These are phyloP conservation scores for Emydomyces testavorans DNA, from an alignment of 2,329 filamentous ascomycete species.

Conservation along the genomic window DNA sequence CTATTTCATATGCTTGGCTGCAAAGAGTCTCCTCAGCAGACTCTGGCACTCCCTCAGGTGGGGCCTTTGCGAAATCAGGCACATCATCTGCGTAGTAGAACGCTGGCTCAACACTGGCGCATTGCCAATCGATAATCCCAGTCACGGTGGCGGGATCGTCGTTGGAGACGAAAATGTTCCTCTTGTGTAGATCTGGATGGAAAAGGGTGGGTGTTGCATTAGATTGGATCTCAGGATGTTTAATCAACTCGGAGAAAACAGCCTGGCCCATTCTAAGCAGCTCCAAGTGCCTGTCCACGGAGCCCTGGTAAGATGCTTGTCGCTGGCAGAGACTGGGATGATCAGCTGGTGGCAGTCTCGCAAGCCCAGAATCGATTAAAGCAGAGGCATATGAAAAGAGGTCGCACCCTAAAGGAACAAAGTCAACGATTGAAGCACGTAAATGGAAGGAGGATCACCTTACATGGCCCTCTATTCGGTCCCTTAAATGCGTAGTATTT, in stretches of 20 bases:
- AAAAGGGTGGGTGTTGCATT: conserved; percentile 26
- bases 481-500: conserved; percentile 26
- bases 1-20: conserved; percentile 24
- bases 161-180: conserved; percentile 36
- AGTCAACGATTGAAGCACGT: conserved; percentile 16
- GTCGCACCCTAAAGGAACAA: conserved; percentile 24
- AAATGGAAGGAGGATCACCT: conserved; percentile 17
- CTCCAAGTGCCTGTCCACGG: conserved; percentile 25
- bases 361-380: conserved; percentile 32
- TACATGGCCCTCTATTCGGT: conserved; percentile 33
- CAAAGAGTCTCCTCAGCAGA: conserved; percentile 17
- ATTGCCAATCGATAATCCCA: conserved; percentile 37
- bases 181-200: conserved; percentile 33
- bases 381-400: conserved; percentile 27
- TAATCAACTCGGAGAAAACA: conserved; percentile 24
- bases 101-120: conserved; percentile 30
- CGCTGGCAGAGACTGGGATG: conserved; percentile 12
- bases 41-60: conserved; percentile 20
- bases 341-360: conserved; percentile 23
- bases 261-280: conserved; percentile 24
- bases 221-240: conserved; percentile 21
- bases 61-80: conserved; percentile 31
- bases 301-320: conserved; percentile 28
- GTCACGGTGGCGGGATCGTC: conserved; percentile 30
- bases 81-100: conserved; percentile 31